phyloP scores from a whole-genome alignment of 1,284 basidiomycete genomes.

The Vanrija pseudolonga region DNA sequence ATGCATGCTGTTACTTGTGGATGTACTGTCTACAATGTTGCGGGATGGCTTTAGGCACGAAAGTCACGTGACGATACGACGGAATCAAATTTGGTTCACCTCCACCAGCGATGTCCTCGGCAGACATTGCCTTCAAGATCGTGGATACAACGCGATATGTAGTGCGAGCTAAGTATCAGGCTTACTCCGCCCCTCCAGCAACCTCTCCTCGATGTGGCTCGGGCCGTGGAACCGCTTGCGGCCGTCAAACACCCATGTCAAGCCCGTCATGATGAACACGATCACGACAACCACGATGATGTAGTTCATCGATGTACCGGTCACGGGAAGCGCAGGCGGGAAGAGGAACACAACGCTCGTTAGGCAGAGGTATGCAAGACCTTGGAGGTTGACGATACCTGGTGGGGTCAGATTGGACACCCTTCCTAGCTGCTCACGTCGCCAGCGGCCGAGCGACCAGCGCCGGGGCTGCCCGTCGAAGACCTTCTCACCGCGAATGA shows the following conservation, averaged over 20 bases:
- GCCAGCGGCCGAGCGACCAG: not conserved
- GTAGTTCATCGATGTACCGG: constrained; percentile 50
- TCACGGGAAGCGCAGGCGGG: constrained; percentile 49
- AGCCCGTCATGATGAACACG: constrained; percentile 32
- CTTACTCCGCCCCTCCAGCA: too few relatives aligned
- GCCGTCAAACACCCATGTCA: constrained; percentile 45
- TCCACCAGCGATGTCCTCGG: too few relatives aligned
- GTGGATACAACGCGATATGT: too few relatives aligned
- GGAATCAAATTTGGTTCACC: too few relatives aligned
- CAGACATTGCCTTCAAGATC: too few relatives aligned
- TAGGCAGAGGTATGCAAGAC: constrained; percentile 47
- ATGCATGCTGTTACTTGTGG: too few relatives aligned
- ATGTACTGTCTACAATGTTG: too few relatives aligned
- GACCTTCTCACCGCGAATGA: constrained; percentile 23
- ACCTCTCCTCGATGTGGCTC: not conserved
- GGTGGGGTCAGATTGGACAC: constrained; percentile 5
- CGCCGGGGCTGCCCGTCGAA: constrained; percentile 3
- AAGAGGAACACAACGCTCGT: constrained; percentile 55
- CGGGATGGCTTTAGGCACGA: too few relatives aligned
- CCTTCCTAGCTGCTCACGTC: not conserved
- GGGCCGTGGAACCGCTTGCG: constrained; percentile 46
- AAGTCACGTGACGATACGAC: too few relatives aligned
- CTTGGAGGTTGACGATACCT: constrained; percentile 31
- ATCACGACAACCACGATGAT: constrained; percentile 40
- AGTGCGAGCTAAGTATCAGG: too few relatives aligned